Percentiles rank a stretch among this genome's conserved stretches.
phyloP scores from a whole-genome alignment of 768 basidiomycete species.

The Mycena pura region DNA sequence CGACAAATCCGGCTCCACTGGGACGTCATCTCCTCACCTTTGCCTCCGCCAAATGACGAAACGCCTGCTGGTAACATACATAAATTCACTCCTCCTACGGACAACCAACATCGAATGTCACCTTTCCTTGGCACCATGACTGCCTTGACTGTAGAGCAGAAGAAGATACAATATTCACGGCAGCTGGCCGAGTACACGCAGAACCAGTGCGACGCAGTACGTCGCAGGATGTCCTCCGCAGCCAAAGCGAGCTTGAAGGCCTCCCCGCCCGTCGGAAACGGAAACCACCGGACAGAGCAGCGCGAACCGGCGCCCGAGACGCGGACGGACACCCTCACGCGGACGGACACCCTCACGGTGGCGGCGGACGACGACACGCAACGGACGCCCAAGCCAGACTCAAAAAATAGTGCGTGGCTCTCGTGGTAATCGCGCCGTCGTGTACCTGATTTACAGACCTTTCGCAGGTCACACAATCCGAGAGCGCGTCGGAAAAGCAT shows the following conservation, averaged over 20 bases:
- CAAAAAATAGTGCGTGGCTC: neutral
- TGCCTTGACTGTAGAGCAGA: constrained; percentile 43
- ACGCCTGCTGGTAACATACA: constrained; percentile 23
- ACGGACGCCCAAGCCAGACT: constrained; percentile 18
- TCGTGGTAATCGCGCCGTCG: too few species aligned
- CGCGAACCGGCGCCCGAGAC: too few species aligned
- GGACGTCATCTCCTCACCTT: neutral
- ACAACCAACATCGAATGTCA: neutral
- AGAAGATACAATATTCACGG: constrained; percentile 46
- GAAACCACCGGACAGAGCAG: too few species aligned
- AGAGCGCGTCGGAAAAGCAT: constrained; percentile 23
- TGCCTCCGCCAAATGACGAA: neutral
- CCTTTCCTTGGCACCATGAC: constrained; percentile 34
- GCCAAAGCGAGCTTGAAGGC: too few species aligned
- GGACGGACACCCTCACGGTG: too few species aligned
- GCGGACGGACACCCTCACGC: too few species aligned
- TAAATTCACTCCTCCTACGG: neutral
- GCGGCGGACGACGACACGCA: constrained; percentile 1
- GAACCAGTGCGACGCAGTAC: constrained; percentile 47
- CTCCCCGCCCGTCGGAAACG: too few species aligned
- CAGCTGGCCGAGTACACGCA: constrained; percentile 50
- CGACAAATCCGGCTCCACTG: neutral
- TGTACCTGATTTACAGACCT: constrained; percentile 19
- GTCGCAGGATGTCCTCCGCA: constrained; percentile 8
- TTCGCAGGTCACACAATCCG: constrained; percentile 16